A percentile compares a stretch with the other conserved stretches of the same genome.
These are phyloP conservation scores for Lachnellula arida DNA, from an alignment of 2,329 filamentous ascomycete species.

Conservation along the genomic window DNA sequence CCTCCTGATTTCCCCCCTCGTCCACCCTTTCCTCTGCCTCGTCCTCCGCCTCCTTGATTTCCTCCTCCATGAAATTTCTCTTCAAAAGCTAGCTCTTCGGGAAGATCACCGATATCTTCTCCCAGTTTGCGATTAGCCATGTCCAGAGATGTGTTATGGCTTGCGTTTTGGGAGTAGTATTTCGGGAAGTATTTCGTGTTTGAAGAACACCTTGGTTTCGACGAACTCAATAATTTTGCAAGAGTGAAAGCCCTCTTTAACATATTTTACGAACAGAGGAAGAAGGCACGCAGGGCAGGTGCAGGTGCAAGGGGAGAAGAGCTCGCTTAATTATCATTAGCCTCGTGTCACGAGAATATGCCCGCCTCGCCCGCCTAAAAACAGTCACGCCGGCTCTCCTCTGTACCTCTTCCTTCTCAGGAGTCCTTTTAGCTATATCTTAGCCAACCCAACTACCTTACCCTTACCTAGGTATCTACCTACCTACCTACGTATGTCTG, in stretches of 20 bases:
- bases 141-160: background rate
- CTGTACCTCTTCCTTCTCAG: background rate
- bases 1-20: slow-evolving; percentile 11
- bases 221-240: background rate
- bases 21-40: slow-evolving; percentile 5
- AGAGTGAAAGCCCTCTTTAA: background rate
- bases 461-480: background rate
- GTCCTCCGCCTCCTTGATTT: slow-evolving; percentile 1
- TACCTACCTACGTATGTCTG: background rate
- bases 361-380: background rate
- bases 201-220: too few relatives aligned
- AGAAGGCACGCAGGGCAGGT: background rate
- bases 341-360: background rate
- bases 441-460: background rate
- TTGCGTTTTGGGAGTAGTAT: background rate
- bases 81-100: slow-evolving; percentile 4
- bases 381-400: background rate
- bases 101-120: slow-evolving; percentile 3
- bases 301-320: background rate
- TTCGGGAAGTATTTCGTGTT: too few relatives aligned
- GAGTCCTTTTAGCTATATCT: background rate
- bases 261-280: background rate
- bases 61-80: slow-evolving; percentile 2
- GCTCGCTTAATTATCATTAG: background rate
- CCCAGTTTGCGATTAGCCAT: slow-evolving; percentile 3